A percentile compares a stretch with the other conserved stretches of the same genome.
phyloP scores from a whole-genome alignment of 2,329 filamentous ascomycete species.

The Eutypella sp. region DNA sequence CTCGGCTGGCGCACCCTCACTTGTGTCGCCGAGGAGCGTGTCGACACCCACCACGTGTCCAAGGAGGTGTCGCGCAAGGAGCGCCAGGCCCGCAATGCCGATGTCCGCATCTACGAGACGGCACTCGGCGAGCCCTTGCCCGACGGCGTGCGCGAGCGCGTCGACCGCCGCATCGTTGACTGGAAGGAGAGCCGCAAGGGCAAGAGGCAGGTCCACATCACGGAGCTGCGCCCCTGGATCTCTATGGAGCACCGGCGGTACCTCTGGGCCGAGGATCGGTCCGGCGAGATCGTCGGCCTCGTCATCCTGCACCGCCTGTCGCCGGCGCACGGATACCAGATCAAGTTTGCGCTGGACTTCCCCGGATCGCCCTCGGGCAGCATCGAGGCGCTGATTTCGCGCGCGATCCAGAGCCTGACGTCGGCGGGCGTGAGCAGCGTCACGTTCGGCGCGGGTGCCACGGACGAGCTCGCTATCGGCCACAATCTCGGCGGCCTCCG shows the following conservation, averaged over 20 bases:
- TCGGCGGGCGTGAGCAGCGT: slow-evolving; percentile 59
- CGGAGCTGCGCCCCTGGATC: slow-evolving; percentile 84
- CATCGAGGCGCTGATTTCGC: slow-evolving; percentile 73
- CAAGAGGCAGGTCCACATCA: slow-evolving; percentile 78
- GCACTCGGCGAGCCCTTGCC: slow-evolving; percentile 58
- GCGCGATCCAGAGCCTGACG: slow-evolving; percentile 48
- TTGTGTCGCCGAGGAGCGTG: slow-evolving; percentile 82
- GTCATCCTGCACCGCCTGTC: slow-evolving; percentile 80
- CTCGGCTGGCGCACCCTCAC: slow-evolving; percentile 86
- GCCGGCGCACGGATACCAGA: slow-evolving; percentile 80
- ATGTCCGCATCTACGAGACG: slow-evolving; percentile 70
- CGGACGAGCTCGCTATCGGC: slow-evolving; percentile 67
- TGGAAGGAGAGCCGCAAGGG: slow-evolving; percentile 81
- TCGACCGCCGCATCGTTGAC: slow-evolving; percentile 68
- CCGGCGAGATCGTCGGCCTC: slow-evolving; percentile 68
- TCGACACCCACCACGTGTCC: slow-evolving; percentile 66
- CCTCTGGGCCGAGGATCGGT: slow-evolving; percentile 70
- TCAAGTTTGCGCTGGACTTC: slow-evolving; percentile 96
- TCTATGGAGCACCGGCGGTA: slow-evolving; percentile 80
- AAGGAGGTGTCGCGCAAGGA: slow-evolving; percentile 67
- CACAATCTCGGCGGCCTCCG: slow-evolving; percentile 77
- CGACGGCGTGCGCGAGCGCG: slow-evolving; percentile 62
- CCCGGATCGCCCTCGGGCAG: slow-evolving; percentile 78
- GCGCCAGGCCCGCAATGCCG: slow-evolving; percentile 56
- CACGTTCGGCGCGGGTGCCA: slow-evolving; percentile 84